Base-by-base conservation (phyloP, 1,284 basidiomycete genomes). In the Irpex lacteus region DNA sequence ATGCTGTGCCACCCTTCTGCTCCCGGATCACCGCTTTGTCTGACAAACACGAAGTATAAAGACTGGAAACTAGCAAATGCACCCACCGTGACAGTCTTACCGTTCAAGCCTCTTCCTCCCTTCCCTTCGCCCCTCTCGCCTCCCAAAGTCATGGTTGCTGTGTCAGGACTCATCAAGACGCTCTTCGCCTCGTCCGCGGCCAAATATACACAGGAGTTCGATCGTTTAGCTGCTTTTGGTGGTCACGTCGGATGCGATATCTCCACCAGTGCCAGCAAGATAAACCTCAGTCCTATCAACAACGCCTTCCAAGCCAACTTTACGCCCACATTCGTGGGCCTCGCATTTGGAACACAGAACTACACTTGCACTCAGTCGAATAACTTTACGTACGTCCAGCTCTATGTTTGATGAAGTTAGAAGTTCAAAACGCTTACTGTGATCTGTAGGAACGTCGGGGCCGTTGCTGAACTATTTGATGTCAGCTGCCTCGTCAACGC, bases 401-500 rank as follows among this genome's bases (percentile, higher is more conserved):
- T 54, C 38, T 60, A 40, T 65, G 26, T 52, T 19, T 11, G 62
- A 7, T 52, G 4, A 26, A 26, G 2, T 26, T 26, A 26, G 4
- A 26, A 3, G 26, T 26, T 26, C 2, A 26, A 3, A 26, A 26
- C 26, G 26, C 26, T 26, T 26, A 26, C 26, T 26, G 47, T 19
- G 32, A 8, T 15, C 37, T 59, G 32, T 61, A 78, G 76, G 38
- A 73, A 71, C 62, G 67, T 76, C 47, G 86, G 86, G n/a, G 85
- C 86, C 18, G 73, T 86, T 36, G 85, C 84, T 0, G 79, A 82
- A 64, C 72, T 90, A 4, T 83, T 86, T 71, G 88, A 91, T 71
- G 77, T 82, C 52, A 85, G 83, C 1, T 89, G 88, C 76, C 67
- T 85, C 47, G 77, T 77, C 66, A 74, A 73, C 57, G 75, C 75